A percentile compares a stretch with the other conserved stretches of the same genome.
Conservation (phyloP, 495 filamentous ascomycete species). For the Penicillium pancosmium region DNA sequence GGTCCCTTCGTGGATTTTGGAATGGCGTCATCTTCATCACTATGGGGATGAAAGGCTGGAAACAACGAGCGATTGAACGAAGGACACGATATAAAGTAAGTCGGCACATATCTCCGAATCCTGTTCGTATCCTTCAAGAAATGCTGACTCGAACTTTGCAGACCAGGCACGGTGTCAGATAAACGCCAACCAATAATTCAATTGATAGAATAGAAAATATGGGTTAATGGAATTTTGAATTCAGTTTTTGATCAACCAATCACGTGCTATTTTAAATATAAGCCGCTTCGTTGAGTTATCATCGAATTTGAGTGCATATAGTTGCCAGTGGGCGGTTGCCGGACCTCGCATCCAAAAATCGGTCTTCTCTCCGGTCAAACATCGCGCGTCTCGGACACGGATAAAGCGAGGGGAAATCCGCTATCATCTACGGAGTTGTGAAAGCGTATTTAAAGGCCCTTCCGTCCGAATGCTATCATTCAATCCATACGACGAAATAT, state of each 20-base stretch:
- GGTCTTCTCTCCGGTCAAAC: constrained; percentile 7
- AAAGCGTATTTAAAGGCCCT: neutral
- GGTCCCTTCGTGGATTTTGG: constrained; percentile 51
- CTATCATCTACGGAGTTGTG: neutral
- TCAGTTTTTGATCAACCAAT: neutral
- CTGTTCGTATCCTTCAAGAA: neutral
- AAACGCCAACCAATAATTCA: neutral
- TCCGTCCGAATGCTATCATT: too few relatives aligned
- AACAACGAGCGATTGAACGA: constrained; percentile 18
- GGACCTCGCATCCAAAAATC: neutral
- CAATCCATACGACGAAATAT: too few relatives aligned
- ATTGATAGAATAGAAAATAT: neutral
- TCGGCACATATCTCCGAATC: neutral
- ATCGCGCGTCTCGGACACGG: neutral
- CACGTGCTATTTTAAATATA: too few relatives aligned
- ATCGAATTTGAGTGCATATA: too few relatives aligned
- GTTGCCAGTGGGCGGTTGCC: neutral
- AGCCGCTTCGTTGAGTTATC: too few relatives aligned
- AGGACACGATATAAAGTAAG: neutral
- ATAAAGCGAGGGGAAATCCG: constrained; percentile 9
- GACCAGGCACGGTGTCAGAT: neutral
- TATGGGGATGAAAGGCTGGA: constrained; percentile 43
- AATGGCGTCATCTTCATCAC: constrained; percentile 50
- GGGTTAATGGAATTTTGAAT: neutral
- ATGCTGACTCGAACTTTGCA: too few relatives aligned